Evolutionary conservation across 805 yeast genomes (phyloP).

Genomic region (Yamadazyma philogaea): DNA sequence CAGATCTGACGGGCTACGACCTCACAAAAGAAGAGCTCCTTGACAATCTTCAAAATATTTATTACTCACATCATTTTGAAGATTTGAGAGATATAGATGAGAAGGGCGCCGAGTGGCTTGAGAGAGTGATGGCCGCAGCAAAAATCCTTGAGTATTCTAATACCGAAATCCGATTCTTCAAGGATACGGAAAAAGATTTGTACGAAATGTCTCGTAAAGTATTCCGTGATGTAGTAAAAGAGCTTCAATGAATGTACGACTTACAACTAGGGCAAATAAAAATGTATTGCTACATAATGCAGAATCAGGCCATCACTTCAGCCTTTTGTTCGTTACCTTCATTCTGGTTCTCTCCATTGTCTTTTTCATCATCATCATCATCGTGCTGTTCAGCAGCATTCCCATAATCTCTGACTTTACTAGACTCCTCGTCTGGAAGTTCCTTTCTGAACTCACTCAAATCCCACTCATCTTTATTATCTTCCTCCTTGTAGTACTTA

Average conservation of each 20-base stretch:
- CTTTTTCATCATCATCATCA: slow-evolving; percentile 1
- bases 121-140: slow-evolving; percentile 28
- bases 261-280: neutral
- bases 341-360: neutral
- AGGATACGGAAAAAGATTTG: slow-evolving; percentile 35
- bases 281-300: slow-evolving; percentile 1
- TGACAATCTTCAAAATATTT: slow-evolving; percentile 14
- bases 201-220: slow-evolving; percentile 20
- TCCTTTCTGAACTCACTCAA: slow-evolving; percentile 54
- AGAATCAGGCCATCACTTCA: neutral
- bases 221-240: slow-evolving; percentile 11
- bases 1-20: slow-evolving; percentile 12
- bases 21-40: slow-evolving; percentile 12
- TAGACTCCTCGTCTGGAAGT: slow-evolving; percentile 50
- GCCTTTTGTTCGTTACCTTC: neutral
- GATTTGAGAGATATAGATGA: slow-evolving; percentile 29
- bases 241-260: slow-evolving; percentile 4
- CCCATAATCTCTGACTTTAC: slow-evolving; percentile 65
- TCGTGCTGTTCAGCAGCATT: slow-evolving; percentile 27
- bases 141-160: slow-evolving; percentile 26
- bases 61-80: slow-evolving; percentile 20
- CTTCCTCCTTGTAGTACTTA: slow-evolving; percentile 53
- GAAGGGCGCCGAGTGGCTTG: slow-evolving; percentile 39
- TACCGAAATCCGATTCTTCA: slow-evolving; percentile 30
- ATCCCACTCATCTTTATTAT: slow-evolving; percentile 52